A percentile compares a stretch with the other conserved stretches of the same genome.
Conservation (phyloP, 2,329 filamentous ascomycete species). For the Nigrospora oryzae region DNA sequence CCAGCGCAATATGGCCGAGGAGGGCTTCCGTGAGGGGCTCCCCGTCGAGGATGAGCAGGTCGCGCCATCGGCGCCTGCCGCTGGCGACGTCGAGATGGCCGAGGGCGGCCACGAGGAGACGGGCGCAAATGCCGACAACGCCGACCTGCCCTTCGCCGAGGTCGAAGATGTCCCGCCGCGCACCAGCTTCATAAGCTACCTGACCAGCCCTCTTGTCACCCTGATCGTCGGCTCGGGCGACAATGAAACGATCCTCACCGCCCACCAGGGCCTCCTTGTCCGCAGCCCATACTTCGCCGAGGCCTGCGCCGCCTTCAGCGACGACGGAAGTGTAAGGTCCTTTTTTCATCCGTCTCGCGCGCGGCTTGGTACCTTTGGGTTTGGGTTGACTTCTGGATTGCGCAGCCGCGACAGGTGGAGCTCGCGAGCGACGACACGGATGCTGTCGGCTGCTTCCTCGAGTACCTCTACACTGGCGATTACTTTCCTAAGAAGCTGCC, state of each 20-base stretch:
- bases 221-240: slow-evolving; percentile 57
- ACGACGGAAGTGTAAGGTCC: slow-evolving; percentile 51
- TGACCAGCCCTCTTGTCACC: slow-evolving; percentile 62
- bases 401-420: slow-evolving; percentile 56
- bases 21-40: slow-evolving; percentile 17
- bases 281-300: slow-evolving; percentile 69
- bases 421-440: slow-evolving; percentile 62
- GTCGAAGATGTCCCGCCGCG: slow-evolving; percentile 26
- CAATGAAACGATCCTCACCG: slow-evolving; percentile 56
- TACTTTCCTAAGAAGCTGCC: slow-evolving; percentile 69
- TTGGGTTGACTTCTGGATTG: slow-evolving; percentile 1
- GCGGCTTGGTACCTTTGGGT: background rate
- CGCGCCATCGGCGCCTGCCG: slow-evolving; percentile 9
- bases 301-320: slow-evolving; percentile 51
- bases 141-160: slow-evolving; percentile 29
- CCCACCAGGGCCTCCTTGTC: slow-evolving; percentile 69
- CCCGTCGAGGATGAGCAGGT: slow-evolving; percentile 16
- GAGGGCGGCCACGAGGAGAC: slow-evolving; percentile 24
- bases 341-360: background rate
- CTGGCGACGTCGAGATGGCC: slow-evolving; percentile 27
- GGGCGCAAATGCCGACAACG: slow-evolving; percentile 11
- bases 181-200: slow-evolving; percentile 46
- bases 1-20: slow-evolving; percentile 15
- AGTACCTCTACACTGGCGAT: slow-evolving; percentile 78
- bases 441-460: slow-evolving; percentile 69